Evolutionary conservation across 2,329 filamentous ascomycete genomes (phyloP).

Genomic region (Thielaviopsis musarum): DNA sequence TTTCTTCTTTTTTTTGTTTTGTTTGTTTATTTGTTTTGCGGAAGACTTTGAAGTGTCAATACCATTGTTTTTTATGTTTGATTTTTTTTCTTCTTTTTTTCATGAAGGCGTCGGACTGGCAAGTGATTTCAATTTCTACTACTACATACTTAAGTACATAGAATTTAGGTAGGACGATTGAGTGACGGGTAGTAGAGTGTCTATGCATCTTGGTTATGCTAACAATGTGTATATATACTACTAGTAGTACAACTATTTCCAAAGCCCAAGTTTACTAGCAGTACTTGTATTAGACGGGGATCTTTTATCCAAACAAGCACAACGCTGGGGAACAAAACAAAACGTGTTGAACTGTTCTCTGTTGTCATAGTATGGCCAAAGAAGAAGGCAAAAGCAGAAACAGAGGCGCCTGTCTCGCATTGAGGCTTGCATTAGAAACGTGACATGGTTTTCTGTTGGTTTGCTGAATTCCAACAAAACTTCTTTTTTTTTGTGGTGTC

Average conservation of each 20-base stretch:
- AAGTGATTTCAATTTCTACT: too few relatives aligned
- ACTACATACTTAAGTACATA: not conserved
- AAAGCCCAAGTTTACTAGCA: too few relatives aligned
- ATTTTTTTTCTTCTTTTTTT: not conserved
- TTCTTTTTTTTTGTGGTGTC: too few relatives aligned
- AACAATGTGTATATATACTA: too few relatives aligned
- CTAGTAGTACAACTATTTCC: too few relatives aligned
- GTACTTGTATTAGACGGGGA: too few relatives aligned
- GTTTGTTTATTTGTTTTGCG: not conserved
- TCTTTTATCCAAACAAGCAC: too few relatives aligned
- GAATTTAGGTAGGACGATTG: too few relatives aligned
- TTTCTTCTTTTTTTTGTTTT: conserved; percentile 3
- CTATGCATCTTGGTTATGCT: too few relatives aligned
- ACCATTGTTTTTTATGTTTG: conserved; percentile 3
- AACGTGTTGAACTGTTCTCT: not conserved
- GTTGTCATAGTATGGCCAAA: not conserved
- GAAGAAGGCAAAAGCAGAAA: not conserved
- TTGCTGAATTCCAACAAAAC: not conserved
- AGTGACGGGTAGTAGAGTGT: too few relatives aligned
- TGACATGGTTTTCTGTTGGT: not conserved
- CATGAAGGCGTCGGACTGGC: not conserved
- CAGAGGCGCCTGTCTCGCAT: not conserved
- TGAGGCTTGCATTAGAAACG: not conserved
- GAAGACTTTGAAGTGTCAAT: conserved; percentile 4
- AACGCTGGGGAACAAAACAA: not conserved